phyloP scores from a whole-genome alignment of 495 filamentous ascomycete species.

The Xylaria telfairii region DNA sequence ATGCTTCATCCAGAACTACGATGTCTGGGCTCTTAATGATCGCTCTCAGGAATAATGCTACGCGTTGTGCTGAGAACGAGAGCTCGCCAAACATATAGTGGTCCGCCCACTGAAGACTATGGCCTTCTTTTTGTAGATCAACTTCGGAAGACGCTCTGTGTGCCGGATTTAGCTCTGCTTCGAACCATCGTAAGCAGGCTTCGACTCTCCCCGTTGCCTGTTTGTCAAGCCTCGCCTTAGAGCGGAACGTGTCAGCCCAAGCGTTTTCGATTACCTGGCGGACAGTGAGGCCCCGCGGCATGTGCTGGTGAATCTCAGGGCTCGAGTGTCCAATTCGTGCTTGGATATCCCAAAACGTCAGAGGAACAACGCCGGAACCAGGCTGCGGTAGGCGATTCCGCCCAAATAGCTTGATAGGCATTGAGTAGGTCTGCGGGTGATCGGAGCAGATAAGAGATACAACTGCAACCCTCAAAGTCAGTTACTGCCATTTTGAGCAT shows the following conservation, averaged over 20 bases:
- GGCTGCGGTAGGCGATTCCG: slow-evolving; percentile 76
- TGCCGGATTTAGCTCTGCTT: slow-evolving; percentile 69
- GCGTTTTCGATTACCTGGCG: slow-evolving; percentile 80
- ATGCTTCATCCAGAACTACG: slow-evolving; percentile 90
- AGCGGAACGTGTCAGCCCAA: slow-evolving; percentile 85
- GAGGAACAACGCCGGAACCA: slow-evolving; percentile 66
- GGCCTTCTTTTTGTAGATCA: not conserved
- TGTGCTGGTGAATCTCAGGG: slow-evolving; percentile 92
- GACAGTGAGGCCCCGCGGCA: slow-evolving; percentile 78
- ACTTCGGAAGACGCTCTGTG: slow-evolving; percentile 18
- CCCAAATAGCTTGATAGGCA: slow-evolving; percentile 85
- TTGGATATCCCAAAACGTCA: slow-evolving; percentile 93
- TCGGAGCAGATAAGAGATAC: slow-evolving; percentile 92
- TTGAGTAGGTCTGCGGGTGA: slow-evolving; percentile 91
- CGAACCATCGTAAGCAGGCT: slow-evolving; percentile 74
- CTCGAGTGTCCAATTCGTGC: slow-evolving; percentile 88
- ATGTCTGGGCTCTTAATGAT: slow-evolving; percentile 84
- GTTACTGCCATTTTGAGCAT: not conserved
- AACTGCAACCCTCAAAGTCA: slow-evolving; percentile 40
- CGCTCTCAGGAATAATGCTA: slow-evolving; percentile 84
- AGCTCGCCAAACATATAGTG: slow-evolving; percentile 73
- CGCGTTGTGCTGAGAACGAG: slow-evolving; percentile 77
- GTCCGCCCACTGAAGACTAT: slow-evolving; percentile 71
- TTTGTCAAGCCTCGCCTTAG: slow-evolving; percentile 66
- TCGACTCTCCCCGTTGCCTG: slow-evolving; percentile 63